These are phyloP conservation scores for Gastrodia elata DNA, from an alignment of 106 monocot species.

Conservation along the genomic window DNA sequence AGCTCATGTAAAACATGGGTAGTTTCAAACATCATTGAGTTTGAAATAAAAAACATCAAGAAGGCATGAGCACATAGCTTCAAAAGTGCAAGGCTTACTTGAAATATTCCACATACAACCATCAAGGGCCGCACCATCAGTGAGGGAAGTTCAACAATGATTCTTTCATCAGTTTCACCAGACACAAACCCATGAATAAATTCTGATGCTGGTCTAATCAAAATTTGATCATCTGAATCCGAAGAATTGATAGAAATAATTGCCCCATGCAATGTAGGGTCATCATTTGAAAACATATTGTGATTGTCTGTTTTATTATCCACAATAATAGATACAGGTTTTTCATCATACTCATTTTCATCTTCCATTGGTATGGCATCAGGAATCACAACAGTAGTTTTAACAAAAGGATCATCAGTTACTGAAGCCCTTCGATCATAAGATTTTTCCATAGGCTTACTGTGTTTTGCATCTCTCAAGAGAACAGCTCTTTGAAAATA, in stretches of 20 bases:
- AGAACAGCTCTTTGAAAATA: constrained; percentile 66
- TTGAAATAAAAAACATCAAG: background rate
- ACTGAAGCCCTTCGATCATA: constrained; percentile 29
- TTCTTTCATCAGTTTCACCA: constrained; percentile 83
- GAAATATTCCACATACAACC: constrained; percentile 78
- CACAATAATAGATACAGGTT: constrained; percentile 22
- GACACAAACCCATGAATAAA: constrained; percentile 55
- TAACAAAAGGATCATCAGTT: constrained; percentile 25
- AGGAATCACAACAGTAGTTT: constrained; percentile 39
- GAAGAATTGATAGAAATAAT: constrained; percentile 24
- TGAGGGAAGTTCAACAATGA: constrained; percentile 76
- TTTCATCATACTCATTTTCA: constrained; percentile 50
- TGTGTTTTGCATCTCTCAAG: constrained; percentile 34
- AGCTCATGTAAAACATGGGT: background rate
- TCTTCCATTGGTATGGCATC: constrained; percentile 65
- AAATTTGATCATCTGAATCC: constrained; percentile 40
- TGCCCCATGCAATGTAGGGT: constrained; percentile 22
- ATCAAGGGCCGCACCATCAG: constrained; percentile 80
- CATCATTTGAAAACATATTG: constrained; percentile 15
- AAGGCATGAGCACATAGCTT: background rate
- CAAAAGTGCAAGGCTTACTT: constrained; percentile 49
- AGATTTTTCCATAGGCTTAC: constrained; percentile 22
- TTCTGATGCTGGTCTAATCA: constrained; percentile 32
- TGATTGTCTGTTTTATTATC: constrained; percentile 20
- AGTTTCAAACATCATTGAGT: constrained; percentile 1